Base-by-base conservation (phyloP, 1,284 basidiomycete species). In the Ganoderma multipileum region DNA sequence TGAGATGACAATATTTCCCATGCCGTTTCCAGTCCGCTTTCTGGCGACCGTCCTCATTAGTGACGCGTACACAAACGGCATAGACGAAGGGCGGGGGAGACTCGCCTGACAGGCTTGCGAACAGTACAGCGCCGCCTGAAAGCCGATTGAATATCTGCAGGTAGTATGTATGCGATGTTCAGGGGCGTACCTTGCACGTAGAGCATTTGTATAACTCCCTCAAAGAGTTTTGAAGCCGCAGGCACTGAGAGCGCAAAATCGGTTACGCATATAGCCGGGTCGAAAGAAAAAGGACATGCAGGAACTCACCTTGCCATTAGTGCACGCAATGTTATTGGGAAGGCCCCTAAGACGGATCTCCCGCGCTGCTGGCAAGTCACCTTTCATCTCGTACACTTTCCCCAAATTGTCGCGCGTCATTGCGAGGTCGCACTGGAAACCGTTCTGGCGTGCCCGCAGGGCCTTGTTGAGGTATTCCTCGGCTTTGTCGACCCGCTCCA, bases 371-470 rank as follows among this genome's bases (percentile, higher is more conserved):
- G 57, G 42, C 42, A 79, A 41, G 63, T 79, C 70, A 30, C 79
- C 79, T 57, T 72, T 75, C 66, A 74, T 78, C 69, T 82, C 81
- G 44, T 76, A 77, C 3, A 81, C 69, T 55, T 72, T 74, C 2
- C 73, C 81, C 23, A 81, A 72, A 68, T 79, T 81, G 65, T 82
- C 81, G 26, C 79, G 72, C 30, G 81, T 78, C 18, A 76, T 77
- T 4, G 81, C 80, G 7, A 77, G 75, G 67, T 82, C 81, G 23
- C 78, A 69, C 9, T 61, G 62, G 36, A 72, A 66, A 8, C 71
- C 73, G 4, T 50, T 61, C 23, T 70, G 74, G 66, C 80, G 77
- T n/a, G 81, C 73, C 4, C 69, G 57, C 28, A 81, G 63, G 4
- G 81, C 80, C 57, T 73, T 75, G 5, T 73, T 69, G 36, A 81